These are phyloP conservation scores for Reutealis trisperma DNA, from an alignment of 345 rosid species.

Conservation along the genomic window DNA sequence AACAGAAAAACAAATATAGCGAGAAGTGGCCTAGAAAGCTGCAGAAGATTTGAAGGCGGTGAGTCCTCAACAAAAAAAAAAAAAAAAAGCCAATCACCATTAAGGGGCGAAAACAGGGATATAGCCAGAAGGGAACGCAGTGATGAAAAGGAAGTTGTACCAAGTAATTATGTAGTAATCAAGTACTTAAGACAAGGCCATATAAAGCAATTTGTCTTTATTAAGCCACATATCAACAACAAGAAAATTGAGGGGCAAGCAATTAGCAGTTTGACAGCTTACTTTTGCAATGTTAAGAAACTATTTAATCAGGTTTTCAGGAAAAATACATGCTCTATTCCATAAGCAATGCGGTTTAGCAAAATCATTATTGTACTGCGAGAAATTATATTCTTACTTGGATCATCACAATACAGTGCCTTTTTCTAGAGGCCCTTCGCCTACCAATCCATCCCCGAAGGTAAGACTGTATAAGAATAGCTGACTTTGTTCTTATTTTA, in stretches of 20 bases:
- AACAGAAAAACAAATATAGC: neutral
- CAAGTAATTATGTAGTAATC: neutral
- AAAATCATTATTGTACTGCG: neutral
- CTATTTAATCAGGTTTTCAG: neutral
- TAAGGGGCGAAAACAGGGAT: no score
- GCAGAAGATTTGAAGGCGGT: neutral
- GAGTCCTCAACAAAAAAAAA: neutral
- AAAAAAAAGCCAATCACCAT: neutral
- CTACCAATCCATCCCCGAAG: conserved; percentile 62
- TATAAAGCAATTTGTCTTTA: neutral
- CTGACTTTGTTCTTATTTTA: conserved; percentile 51
- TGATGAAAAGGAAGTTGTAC: neutral
- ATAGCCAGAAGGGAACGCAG: neutral
- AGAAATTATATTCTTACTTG: conserved; percentile 55
- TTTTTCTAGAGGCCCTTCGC: conserved; percentile 43
- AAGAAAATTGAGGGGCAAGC: neutral
- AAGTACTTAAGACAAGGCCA: neutral
- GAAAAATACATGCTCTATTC: neutral
- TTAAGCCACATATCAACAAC: neutral
- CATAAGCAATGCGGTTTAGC: neutral
- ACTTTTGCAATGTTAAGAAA: neutral
- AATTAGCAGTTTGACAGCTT: neutral
- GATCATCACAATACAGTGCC: conserved; percentile 47
- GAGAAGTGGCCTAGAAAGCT: neutral
- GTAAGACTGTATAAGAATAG: conserved; percentile 56